Evolutionary conservation across 1,284 basidiomycete genomes (phyloP).

Genomic region (Puccinia polysora): DNA sequence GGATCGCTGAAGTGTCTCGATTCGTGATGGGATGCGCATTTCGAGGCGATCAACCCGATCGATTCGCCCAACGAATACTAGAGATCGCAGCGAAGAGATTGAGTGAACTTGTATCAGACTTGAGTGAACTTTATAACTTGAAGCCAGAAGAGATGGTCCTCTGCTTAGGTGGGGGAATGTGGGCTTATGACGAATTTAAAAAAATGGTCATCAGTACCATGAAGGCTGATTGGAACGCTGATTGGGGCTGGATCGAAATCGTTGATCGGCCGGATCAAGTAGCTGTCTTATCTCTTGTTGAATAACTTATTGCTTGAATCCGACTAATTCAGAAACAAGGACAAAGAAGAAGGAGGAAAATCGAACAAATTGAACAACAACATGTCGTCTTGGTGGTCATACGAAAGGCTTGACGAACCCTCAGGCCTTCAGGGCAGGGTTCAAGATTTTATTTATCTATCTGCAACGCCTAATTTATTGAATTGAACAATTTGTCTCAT

Average conservation of each 20-base stretch:
- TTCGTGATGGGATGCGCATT: slow-evolving; percentile 23
- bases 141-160: not conserved
- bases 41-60: not conserved
- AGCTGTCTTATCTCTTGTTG: slow-evolving; percentile 15
- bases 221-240: not conserved
- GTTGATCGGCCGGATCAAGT: slow-evolving; percentile 30
- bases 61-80: slow-evolving; percentile 10
- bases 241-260: slow-evolving; percentile 37
- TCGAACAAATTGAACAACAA: too few species aligned
- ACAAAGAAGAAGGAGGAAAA: too few species aligned
- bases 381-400: too few species aligned
- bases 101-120: not conserved
- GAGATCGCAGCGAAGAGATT: not conserved
- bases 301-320: not conserved
- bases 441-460: too few species aligned
- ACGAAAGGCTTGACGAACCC: too few species aligned
- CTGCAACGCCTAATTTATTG: too few species aligned
- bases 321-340: not conserved
- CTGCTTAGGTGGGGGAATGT: slow-evolving; percentile 37
- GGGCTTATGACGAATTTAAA: slow-evolving; percentile 14
- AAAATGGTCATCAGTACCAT: not conserved
- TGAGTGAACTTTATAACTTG: slow-evolving; percentile 7
- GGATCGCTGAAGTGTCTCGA: slow-evolving; percentile 8
- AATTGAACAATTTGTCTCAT: too few species aligned
- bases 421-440: too few species aligned